A percentile compares a stretch with the other conserved stretches of the same genome.
phyloP scores from a whole-genome alignment of 306 rosid species.

The Boehmeria nivea region DNA sequence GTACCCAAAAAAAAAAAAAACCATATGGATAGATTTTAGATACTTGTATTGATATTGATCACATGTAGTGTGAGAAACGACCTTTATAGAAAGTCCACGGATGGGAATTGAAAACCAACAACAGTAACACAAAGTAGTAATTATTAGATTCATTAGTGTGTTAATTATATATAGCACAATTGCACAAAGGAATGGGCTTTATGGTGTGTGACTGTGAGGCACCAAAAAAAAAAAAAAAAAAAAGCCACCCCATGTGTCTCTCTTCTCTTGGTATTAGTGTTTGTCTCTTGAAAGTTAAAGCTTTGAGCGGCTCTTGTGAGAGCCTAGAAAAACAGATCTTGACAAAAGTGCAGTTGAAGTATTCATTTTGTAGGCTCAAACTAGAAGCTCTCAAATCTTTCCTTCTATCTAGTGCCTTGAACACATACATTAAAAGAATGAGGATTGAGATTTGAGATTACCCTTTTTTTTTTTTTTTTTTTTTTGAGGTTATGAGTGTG shows the following conservation, averaged over 20 bases:
- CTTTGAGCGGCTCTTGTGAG: slow-evolving; percentile 45
- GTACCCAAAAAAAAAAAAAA: no score
- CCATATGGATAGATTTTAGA: background rate
- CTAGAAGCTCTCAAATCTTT: slow-evolving; percentile 27
- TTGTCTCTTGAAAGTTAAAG: slow-evolving; percentile 28
- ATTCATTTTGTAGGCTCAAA: slow-evolving; percentile 34
- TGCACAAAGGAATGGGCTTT: slow-evolving; percentile 51
- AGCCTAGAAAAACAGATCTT: slow-evolving; percentile 7
- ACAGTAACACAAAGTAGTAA: background rate
- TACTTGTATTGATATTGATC: slow-evolving; percentile 3
- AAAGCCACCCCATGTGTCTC: slow-evolving; percentile 58
- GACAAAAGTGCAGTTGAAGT: slow-evolving; percentile 32
- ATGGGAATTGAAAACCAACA: background rate
- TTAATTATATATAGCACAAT: slow-evolving; percentile 7
- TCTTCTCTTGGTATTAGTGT: slow-evolving; percentile 26
- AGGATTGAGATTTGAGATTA: background rate
- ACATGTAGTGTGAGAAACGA: background rate
- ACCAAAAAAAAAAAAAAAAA: slow-evolving; percentile 17
- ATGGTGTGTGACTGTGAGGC: slow-evolving; percentile 14
- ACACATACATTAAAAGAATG: slow-evolving; percentile 12
- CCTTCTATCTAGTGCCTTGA: slow-evolving; percentile 28
- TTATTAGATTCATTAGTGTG: background rate
- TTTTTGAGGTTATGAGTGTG: slow-evolving; percentile 1
- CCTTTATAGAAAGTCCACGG: background rate
- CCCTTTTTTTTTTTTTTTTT: background rate